These are phyloP conservation scores for Trichoderma reesei DNA, from an alignment of 495 filamentous ascomycete genomes.

Conservation along the genomic window DNA sequence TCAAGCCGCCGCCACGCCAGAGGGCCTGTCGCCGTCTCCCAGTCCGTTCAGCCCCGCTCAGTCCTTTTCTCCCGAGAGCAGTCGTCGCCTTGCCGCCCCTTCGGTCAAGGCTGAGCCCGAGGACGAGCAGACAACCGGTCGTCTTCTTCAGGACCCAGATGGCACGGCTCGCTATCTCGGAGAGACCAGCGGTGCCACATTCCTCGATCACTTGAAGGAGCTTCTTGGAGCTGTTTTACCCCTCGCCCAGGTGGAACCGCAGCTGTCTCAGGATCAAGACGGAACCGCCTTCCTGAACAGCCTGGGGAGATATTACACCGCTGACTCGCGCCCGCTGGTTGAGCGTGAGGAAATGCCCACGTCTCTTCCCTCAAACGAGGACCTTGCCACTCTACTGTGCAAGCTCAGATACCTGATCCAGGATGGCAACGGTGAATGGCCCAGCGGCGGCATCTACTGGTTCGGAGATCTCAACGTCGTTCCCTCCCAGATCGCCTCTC, in stretches of 20 bases:
- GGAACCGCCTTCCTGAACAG: slow-evolving; percentile 18
- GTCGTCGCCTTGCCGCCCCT: slow-evolving; percentile 1
- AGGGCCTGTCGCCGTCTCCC: neutral
- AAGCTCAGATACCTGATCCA: slow-evolving; percentile 22
- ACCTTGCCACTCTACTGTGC: slow-evolving; percentile 20
- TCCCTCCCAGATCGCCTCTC: neutral
- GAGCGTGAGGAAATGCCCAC: slow-evolving; percentile 18
- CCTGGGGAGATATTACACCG: slow-evolving; percentile 31
- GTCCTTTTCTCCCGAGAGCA: neutral
- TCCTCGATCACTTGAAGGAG: slow-evolving; percentile 28
- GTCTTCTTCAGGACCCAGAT: slow-evolving; percentile 25
- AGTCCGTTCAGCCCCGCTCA: neutral
- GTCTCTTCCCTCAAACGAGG: slow-evolving; percentile 17
- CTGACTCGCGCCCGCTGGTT: slow-evolving; percentile 29
- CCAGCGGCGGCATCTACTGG: slow-evolving; percentile 27
- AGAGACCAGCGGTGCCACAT: slow-evolving; percentile 29
- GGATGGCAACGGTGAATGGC: slow-evolving; percentile 21
- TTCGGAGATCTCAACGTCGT: slow-evolving; percentile 24
- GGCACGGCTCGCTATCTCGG: slow-evolving; percentile 28
- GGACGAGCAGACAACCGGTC: slow-evolving; percentile 13
- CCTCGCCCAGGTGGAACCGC: slow-evolving; percentile 13
- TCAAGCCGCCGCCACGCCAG: neutral
- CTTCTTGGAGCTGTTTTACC: slow-evolving; percentile 22
- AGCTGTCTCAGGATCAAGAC: neutral
- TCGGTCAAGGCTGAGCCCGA: slow-evolving; percentile 10